phyloP scores from a whole-genome alignment of 352 stramenopile genomes.

The Phytophthora crassamura region DNA sequence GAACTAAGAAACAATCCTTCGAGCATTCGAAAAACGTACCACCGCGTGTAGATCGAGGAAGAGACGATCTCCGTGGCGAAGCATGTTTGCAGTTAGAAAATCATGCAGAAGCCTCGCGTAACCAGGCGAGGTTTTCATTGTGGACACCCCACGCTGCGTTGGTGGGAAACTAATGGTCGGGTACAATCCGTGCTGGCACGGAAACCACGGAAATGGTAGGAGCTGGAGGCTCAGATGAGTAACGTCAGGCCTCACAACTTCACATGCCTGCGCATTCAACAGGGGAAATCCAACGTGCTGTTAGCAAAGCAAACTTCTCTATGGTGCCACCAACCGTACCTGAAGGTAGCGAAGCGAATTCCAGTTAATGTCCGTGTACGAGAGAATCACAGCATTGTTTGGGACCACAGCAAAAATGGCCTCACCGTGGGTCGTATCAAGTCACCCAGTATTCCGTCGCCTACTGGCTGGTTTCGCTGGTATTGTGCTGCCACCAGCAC shows the following conservation, averaged over 20 bases:
- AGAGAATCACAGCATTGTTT: conserved; percentile 59
- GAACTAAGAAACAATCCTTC: too few species aligned
- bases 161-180: conserved; percentile 43
- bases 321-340: conserved; percentile 24
- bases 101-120: conserved; percentile 52
- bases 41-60: conserved; percentile 71
- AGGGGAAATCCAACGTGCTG: background rate
- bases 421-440: conserved; percentile 46
- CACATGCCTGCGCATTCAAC: conserved; percentile 54
- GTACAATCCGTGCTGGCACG: conserved; percentile 51
- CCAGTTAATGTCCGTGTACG: conserved; percentile 87
- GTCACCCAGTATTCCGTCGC: conserved; percentile 22
- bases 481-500: conserved; percentile 27
- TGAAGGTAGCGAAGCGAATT: conserved; percentile 82
- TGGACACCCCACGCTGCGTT: conserved; percentile 46
- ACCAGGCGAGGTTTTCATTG: conserved; percentile 36
- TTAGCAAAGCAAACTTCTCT: background rate
- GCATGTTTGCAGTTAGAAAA: conserved; percentile 53
- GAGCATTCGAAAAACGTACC: too few species aligned
- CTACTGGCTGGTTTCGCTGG: conserved; percentile 8
- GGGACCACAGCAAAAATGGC: conserved; percentile 58
- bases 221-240: conserved; percentile 79
- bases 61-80: conserved; percentile 24
- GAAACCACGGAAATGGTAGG: conserved; percentile 88
- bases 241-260: conserved; percentile 62